Base-by-base conservation (phyloP, 805 yeast genomes). In the Spathaspora hagerdaliae region DNA sequence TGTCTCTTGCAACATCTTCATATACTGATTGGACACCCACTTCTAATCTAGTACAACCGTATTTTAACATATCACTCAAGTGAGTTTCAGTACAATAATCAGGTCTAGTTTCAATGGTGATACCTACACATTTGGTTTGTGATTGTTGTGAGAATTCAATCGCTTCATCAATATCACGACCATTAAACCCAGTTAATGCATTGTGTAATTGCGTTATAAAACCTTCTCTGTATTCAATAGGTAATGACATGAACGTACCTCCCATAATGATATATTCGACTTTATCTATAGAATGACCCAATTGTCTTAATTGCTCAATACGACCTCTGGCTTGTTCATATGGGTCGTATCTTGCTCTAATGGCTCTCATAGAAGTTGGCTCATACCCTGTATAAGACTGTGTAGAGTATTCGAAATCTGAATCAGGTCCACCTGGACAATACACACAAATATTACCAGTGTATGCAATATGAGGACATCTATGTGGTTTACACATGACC, bases 301-400 rank as follows among this genome's bases (percentile, higher is more conserved):
- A 74, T 64, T 87, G 97, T 54, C 96, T 81, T 51, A 94, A 75
- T 73, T 94, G 99, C 60, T 94, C 99, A 35, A 94, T 84, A 64
- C 99, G 82, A 41, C 99, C 99, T 61, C 99, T 78, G 6, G 98
- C 97, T 65, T 94, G 99, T 66, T 94, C 99, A 61, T 89, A 94
- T 1, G 99, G 98, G 64, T 94, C 99, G 61, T 94, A 94, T 58
- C 99, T 80, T 0, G 99, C 99, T 56, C 99, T 77, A 50, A 94
- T 94, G n/a, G 99, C 99, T 58, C 99, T 78, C 99, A 94, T 94
- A 0, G 97, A 90, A 0, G 99, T 94, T 7, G 99, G 99, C 64
- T 94, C 99, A 61, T 94, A 94, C 34, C 99, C 99, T 0, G 99
- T 94, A 60, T 94, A 94, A 4, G 97, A 90, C 68, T 94, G 99